phyloP scores from a whole-genome alignment of 176 grass and related monocot species.

The Poa pratensis region DNA sequence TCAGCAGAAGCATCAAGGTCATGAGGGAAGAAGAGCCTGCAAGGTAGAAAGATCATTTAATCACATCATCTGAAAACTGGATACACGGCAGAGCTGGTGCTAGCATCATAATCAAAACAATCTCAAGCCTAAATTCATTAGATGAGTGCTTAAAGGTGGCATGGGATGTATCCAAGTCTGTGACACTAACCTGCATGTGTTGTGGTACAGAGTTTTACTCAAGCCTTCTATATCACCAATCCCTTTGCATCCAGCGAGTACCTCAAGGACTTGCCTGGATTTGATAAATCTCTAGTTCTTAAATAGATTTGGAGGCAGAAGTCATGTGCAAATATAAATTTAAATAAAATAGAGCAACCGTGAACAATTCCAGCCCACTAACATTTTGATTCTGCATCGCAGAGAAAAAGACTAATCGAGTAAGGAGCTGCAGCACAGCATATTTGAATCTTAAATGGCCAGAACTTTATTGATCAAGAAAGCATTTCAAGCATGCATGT shows the following conservation, averaged over 20 bases:
- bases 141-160: background rate
- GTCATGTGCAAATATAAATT: background rate
- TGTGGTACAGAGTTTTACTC: slow-evolving; percentile 86
- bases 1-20: slow-evolving; percentile 77
- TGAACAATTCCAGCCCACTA: background rate
- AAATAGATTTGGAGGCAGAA: slow-evolving; percentile 21
- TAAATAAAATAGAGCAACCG: background rate
- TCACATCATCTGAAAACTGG: slow-evolving; percentile 18
- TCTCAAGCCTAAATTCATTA: background rate
- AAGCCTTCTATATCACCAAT: slow-evolving; percentile 75
- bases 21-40: slow-evolving; percentile 92
- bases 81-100: background rate
- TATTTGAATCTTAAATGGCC: background rate
- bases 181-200: slow-evolving; percentile 84
- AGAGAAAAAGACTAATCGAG: slow-evolving; percentile 8
- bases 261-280: slow-evolving; percentile 91
- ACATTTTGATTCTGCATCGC: background rate
- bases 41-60: slow-evolving; percentile 33
- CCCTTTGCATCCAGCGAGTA: slow-evolving; percentile 85
- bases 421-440: slow-evolving; percentile 4
- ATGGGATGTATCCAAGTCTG: slow-evolving; percentile 14
- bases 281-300: slow-evolving; percentile 20
- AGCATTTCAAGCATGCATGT: slow-evolving; percentile 12
- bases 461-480: slow-evolving; percentile 16
- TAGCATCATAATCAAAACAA: background rate